Conservation (phyloP, 2,329 filamentous ascomycete genomes). For the Simplicillium sp. region DNA sequence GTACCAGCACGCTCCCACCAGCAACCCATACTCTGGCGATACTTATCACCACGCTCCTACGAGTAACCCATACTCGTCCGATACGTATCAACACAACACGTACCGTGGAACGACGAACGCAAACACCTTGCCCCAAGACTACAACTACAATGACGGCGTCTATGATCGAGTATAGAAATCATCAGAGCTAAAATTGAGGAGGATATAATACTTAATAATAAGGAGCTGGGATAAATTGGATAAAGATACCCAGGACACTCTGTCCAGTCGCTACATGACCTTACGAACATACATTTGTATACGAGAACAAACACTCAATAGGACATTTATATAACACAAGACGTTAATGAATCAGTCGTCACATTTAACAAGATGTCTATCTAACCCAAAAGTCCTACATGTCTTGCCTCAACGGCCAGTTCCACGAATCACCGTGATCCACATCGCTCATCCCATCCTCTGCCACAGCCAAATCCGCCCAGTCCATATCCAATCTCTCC, state of each 20-base stretch:
- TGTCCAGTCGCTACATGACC: too few relatives aligned
- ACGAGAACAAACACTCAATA: too few relatives aligned
- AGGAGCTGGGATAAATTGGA: constrained; percentile 2
- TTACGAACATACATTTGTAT: too few relatives aligned
- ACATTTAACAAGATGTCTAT: too few relatives aligned
- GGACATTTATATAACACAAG: too few relatives aligned
- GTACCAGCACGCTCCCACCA: constrained; percentile 2
- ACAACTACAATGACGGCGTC: constrained; percentile 27
- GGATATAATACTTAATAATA: constrained; percentile 3
- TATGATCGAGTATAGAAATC: constrained; percentile 17
- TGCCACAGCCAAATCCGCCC: constrained; percentile 27
- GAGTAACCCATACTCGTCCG: constrained; percentile 3
- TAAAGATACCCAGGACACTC: constrained; percentile 8
- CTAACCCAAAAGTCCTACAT: too few relatives aligned
- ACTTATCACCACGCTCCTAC: background rate
- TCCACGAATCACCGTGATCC: constrained; percentile 22
- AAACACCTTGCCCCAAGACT: constrained; percentile 11
- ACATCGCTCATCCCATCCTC: constrained; percentile 23
- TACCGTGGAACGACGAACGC: constrained; percentile 3
- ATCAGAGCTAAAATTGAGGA: background rate
- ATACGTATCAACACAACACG: constrained; percentile 1
- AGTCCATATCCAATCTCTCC: constrained; percentile 56
- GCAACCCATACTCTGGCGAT: constrained; percentile 4
- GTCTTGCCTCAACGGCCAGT: background rate
- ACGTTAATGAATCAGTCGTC: too few relatives aligned